Percentiles rank a stretch among this genome's conserved stretches.
These are phyloP conservation scores for Yamadazyma atlantica DNA, from an alignment of 1,139 yeast species.

Conservation along the genomic window DNA sequence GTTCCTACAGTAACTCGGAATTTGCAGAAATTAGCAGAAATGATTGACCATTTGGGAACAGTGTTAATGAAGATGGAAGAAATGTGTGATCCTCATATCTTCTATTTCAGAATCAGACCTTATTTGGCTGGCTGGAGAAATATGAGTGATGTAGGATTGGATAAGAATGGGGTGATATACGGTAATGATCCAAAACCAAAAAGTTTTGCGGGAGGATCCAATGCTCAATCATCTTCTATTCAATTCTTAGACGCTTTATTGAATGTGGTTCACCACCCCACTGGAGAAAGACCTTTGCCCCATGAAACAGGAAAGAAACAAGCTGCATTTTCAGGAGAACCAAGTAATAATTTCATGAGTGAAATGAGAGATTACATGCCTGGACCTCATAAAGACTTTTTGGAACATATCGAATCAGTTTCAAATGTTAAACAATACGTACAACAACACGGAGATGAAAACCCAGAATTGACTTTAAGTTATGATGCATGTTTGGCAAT, in stretches of 20 bases:
- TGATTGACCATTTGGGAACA: slow-evolving; percentile 73
- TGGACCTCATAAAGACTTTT: slow-evolving; percentile 72
- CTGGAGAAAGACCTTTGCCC: slow-evolving; percentile 59
- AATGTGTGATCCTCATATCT: slow-evolving; percentile 92
- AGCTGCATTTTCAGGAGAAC: slow-evolving; percentile 10
- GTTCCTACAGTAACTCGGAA: slow-evolving; percentile 36
- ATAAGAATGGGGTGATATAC: slow-evolving; percentile 71
- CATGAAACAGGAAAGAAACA: slow-evolving; percentile 15
- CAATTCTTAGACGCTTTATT: slow-evolving; percentile 81
- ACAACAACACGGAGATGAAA: slow-evolving; percentile 27
- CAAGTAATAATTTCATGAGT: slow-evolving; percentile 66
- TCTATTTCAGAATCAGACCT: slow-evolving; percentile 84
- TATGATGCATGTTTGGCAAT: slow-evolving; percentile 91
- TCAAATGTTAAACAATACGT: slow-evolving; percentile 69
- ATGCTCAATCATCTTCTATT: slow-evolving; percentile 88
- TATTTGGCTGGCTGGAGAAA: slow-evolving; percentile 93
- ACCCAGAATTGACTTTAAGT: slow-evolving; percentile 63
- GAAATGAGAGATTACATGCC: slow-evolving; percentile 94
- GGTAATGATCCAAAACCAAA: slow-evolving; percentile 64
- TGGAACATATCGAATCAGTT: slow-evolving; percentile 55
- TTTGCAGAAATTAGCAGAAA: slow-evolving; percentile 69
- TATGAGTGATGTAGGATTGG: slow-evolving; percentile 84
- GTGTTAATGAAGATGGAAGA: slow-evolving; percentile 84
- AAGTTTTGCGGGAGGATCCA: slow-evolving; percentile 83
- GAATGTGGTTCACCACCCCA: slow-evolving; percentile 73